Evolutionary conservation across 1,284 basidiomycete genomes (phyloP).

Genomic region (Tilletiaria anomala): DNA sequence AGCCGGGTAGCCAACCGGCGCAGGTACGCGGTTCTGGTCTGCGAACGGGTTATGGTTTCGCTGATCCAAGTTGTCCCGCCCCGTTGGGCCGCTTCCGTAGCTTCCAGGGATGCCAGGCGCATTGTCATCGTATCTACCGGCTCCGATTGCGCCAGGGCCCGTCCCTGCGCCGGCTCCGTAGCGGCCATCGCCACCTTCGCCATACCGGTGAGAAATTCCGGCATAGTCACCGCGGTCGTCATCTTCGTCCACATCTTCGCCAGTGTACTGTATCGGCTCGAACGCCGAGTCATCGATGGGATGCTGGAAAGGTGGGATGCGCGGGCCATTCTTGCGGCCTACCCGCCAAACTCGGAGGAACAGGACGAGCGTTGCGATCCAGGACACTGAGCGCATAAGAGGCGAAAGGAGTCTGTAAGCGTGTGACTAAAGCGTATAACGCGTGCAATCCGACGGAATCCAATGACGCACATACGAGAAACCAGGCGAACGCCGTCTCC

Average conservation of each 20-base stretch:
- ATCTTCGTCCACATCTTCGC: constrained; percentile 13
- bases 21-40: too few species aligned
- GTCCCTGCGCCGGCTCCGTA: too few species aligned
- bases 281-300: constrained; percentile 27
- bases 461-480: constrained; percentile 13
- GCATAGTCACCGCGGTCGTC: constrained; percentile 6
- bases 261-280: constrained; percentile 15
- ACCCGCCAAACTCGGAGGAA: constrained; percentile 26
- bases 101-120: too few species aligned
- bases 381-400: constrained; percentile 5
- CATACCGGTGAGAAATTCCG: constrained; percentile 4
- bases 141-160: too few species aligned
- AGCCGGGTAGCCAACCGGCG: too few species aligned
- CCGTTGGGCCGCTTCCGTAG: too few species aligned
- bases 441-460: not conserved
- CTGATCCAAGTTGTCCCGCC: too few species aligned
- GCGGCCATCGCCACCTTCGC: constrained; percentile 6
- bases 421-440: not conserved
- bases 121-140: too few species aligned
- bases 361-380: constrained; percentile 17
- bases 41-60: too few species aligned
- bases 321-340: constrained; percentile 29
- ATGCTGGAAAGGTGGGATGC: constrained; percentile 29
- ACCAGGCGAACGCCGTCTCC: constrained; percentile 27
- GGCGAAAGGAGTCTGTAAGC: not conserved